Evolutionary conservation across 768 basidiomycete species (phyloP).

Genomic region (Leucogyrophana mollusca): DNA sequence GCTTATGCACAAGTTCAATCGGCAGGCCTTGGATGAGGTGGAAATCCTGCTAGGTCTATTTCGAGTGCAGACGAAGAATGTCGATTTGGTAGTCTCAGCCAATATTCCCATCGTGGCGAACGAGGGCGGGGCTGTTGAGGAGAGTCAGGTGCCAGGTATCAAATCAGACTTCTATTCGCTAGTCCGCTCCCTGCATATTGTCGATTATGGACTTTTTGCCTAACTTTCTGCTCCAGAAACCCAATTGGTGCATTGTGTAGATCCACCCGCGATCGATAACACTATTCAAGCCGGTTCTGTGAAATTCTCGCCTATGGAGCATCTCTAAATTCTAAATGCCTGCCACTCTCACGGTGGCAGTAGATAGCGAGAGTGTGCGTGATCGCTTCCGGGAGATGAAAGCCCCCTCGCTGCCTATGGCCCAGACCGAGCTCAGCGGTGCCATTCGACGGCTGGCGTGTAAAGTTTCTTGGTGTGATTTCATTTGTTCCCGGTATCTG

Average conservation of each 20-base stretch:
- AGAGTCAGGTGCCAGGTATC: slow-evolving; percentile 28
- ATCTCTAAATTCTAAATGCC: neutral
- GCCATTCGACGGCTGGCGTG: too few species aligned
- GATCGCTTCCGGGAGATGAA: neutral
- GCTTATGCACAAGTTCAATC: slow-evolving; percentile 74
- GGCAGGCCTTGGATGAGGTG: slow-evolving; percentile 58
- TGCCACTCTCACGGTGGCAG: neutral
- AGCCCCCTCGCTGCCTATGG: too few species aligned
- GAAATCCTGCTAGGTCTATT: slow-evolving; percentile 79
- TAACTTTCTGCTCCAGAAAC: slow-evolving; percentile 25
- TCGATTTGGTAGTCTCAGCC: slow-evolving; percentile 83
- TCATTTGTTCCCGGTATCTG: too few species aligned
- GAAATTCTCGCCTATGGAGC: neutral
- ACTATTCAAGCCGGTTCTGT: neutral
- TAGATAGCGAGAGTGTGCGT: neutral
- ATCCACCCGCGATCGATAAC: slow-evolving; percentile 2
- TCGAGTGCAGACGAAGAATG: slow-evolving; percentile 63
- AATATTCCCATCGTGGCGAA: slow-evolving; percentile 66
- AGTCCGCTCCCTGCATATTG: slow-evolving; percentile 59
- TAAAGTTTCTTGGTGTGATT: too few species aligned
- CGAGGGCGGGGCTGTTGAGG: slow-evolving; percentile 43
- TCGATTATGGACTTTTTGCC: slow-evolving; percentile 70
- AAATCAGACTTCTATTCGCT: slow-evolving; percentile 52
- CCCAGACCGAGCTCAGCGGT: too few species aligned
- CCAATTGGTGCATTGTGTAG: neutral